Percentiles rank a stretch among this genome's conserved stretches.
Conservation (phyloP, 352 stramenopile genomes). For the Nothophytophthora sp. region DNA sequence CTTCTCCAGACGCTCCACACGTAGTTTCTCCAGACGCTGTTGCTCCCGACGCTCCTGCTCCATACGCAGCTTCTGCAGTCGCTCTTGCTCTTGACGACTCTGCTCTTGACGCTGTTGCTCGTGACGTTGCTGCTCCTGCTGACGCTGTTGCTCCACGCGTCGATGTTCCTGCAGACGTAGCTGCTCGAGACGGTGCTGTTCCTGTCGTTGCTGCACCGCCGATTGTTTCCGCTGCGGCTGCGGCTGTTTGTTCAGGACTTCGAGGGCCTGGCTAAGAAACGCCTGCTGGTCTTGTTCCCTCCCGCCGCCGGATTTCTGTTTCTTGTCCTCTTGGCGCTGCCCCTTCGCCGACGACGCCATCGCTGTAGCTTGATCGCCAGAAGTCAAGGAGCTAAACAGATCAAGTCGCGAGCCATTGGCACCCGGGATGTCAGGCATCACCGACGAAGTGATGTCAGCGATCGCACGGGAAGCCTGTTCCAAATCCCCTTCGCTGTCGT, state of each 20-base stretch:
- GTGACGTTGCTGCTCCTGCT: conserved; percentile 13
- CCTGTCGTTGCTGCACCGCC: conserved; percentile 26
- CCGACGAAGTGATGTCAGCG: conserved; percentile 39
- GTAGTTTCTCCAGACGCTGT: too few relatives aligned
- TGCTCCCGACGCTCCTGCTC: conserved; percentile 26
- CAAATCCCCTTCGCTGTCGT: conserved; percentile 36
- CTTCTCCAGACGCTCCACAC: conserved; percentile 19
- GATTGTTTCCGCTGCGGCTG: conserved; percentile 22
- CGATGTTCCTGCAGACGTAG: conserved; percentile 31
- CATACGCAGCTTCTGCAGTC: not conserved
- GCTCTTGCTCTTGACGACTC: not conserved
- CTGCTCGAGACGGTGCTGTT: conserved; percentile 31
- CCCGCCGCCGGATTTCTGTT: not conserved
- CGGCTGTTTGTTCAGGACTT: conserved; percentile 45
- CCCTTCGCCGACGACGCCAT: conserved; percentile 1
- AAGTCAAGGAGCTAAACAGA: conserved; percentile 17
- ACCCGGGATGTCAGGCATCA: conserved; percentile 24
- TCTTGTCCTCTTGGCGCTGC: conserved; percentile 2
- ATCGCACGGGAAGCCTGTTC: conserved; percentile 36
- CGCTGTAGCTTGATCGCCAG: conserved; percentile 7
- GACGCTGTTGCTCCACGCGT: conserved; percentile 4
- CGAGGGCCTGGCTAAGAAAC: conserved; percentile 47
- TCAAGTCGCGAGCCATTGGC: conserved; percentile 15
- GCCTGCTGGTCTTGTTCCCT: conserved; percentile 23
- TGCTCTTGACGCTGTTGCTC: conserved; percentile 19